Evolutionary conservation across 2,329 filamentous ascomycete species (phyloP), one percentile per base, ranked within the genome.

Genomic region (Aureobasidium sp.): DNA sequence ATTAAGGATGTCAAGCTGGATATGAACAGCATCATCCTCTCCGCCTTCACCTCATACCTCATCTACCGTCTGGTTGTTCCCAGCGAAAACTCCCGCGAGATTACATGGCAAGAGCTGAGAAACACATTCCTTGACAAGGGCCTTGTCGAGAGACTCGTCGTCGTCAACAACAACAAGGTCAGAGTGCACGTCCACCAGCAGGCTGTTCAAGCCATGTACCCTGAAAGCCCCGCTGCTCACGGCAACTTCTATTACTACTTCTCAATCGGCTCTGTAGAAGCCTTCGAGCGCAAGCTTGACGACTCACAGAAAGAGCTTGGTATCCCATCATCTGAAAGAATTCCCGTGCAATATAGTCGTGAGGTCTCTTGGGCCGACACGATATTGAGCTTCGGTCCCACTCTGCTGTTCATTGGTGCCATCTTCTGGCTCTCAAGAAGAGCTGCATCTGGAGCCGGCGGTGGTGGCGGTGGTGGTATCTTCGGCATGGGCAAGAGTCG

Each of bases 81-180:
- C 3, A 81, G 82, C 25, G 86, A 89, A 65, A 81, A 80, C 64
- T 80, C 78, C 61, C 81, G 85, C 70, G 93, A 99, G 72, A 97
- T 99, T 63, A 97, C 94, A 61, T 99, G 91, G 90, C 92, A 99
- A 76, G 94, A 99, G 77, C 90, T 99, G 77, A 82, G 90, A 65
- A 92, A 85, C 68, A 94, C 91, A 36, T 97, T 96, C 80, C 81
- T 99, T 64, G 91, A 97, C 76, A 97, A 96, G 80, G 94, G 94
- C 8, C 82, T 99, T 29, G 92, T 99, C 25, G 90, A 97, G 77
- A 97, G 92, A 78, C 82, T 99, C 67, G 86, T 87, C 21, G 87
- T 96, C 37, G 83, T 96, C 57, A 86, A 91, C 68, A 84, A 86
- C 65, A 86, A 85, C 68, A 84, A 84, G 64, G 94, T 97, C 49